Conservation (phyloP, 257 asterid genomes). For the Linaria vulgaris region DNA sequence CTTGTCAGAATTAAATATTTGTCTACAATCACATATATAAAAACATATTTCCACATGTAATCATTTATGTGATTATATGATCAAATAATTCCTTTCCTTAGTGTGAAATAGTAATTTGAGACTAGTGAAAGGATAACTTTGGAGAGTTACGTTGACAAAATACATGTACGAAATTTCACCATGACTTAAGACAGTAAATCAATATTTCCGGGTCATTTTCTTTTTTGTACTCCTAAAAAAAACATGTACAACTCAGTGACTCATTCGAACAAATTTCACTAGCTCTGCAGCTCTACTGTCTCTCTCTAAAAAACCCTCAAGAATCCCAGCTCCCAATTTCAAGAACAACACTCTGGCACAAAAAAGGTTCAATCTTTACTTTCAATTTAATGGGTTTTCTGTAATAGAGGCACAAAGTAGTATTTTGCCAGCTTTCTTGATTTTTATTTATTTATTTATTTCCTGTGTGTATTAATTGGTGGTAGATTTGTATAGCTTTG, state of each 20-base stretch:
- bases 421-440: constrained; percentile 22
- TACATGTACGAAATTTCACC: neutral
- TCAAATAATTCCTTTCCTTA: too few species aligned
- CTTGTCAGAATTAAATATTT: too few species aligned
- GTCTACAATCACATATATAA: too few species aligned
- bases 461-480: constrained; percentile 16
- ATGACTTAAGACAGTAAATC: constrained; percentile 17
- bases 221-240: constrained; percentile 19
- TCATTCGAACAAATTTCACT: constrained; percentile 7
- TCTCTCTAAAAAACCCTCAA: constrained; percentile 38
- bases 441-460: too few species aligned
- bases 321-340: constrained; percentile 36
- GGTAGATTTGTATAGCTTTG: constrained; percentile 5
- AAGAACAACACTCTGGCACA: constrained; percentile 22
- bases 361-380: constrained; percentile 40
- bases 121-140: too few species aligned
- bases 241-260: constrained; percentile 10
- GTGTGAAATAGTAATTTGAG: too few species aligned
- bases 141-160: too few species aligned
- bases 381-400: constrained; percentile 10
- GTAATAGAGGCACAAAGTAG: neutral
- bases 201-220: constrained; percentile 15
- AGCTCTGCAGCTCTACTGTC: constrained; percentile 24
- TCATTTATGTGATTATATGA: too few species aligned
- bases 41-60: too few species aligned